Conservation (phyloP, 1,284 basidiomycete species). For the Ustilago lituana region DNA sequence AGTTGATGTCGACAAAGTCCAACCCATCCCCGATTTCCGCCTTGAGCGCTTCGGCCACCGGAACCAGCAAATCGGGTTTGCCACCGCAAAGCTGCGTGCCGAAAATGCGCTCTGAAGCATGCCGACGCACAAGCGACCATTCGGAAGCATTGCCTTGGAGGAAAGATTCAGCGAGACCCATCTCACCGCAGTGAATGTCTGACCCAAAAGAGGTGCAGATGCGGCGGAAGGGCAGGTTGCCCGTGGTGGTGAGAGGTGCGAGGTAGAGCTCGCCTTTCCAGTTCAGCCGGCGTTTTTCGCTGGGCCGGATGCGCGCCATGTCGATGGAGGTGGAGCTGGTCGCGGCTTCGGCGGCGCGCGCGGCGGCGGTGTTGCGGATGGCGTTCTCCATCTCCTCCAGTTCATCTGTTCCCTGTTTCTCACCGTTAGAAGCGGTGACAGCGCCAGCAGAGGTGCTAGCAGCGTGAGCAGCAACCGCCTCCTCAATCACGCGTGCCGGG, state of each 20-base stretch:
- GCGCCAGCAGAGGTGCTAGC: constrained; percentile 71
- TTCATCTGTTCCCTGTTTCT: too few species aligned
- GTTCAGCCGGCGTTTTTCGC: constrained; percentile 85
- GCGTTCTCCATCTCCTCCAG: constrained; percentile 57
- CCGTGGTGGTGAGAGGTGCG: constrained; percentile 93
- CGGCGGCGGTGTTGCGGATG: constrained; percentile 26
- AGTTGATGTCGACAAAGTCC: constrained; percentile 94
- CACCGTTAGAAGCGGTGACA: constrained; percentile 65
- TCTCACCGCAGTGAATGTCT: constrained; percentile 95
- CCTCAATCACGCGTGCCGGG: constrained; percentile 10
- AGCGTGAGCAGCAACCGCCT: constrained; percentile 4
- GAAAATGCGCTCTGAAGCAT: constrained; percentile 87
- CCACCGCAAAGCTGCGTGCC: constrained; percentile 79
- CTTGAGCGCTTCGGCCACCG: constrained; percentile 83
- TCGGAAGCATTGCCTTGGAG: constrained; percentile 56
- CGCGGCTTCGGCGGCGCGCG: constrained; percentile 23
- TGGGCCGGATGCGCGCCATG: constrained; percentile 74
- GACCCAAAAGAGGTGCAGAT: constrained; percentile 86
- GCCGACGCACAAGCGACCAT: constrained; percentile 69
- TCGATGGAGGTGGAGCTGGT: constrained; percentile 47
- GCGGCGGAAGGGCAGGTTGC: constrained; percentile 92
- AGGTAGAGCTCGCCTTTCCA: constrained; percentile 89
- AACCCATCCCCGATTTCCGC: constrained; percentile 74
- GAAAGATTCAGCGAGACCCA: constrained; percentile 69
- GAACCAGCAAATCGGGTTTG: constrained; percentile 74